Base-by-base conservation (phyloP, 2,329 filamentous ascomycete genomes). In the Calonectria pseudoreteaudii region DNA sequence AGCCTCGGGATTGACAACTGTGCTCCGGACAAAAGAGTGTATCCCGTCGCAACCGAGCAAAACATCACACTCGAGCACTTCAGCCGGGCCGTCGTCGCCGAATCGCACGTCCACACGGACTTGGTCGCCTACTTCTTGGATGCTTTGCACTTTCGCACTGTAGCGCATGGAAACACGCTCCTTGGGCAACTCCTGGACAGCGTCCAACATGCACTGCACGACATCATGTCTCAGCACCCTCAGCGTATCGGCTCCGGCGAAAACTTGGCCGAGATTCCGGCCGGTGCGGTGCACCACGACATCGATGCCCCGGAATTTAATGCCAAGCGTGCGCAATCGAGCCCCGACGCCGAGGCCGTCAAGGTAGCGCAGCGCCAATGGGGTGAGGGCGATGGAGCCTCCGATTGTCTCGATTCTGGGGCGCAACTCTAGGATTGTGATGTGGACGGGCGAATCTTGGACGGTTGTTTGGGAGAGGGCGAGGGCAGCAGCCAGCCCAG, bases 401-500 rank as follows among this genome's bases (percentile, higher is more conserved):
- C 86, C 82, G 75, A 87, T 86, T 0, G 86, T 86, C 16, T 86
- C 85, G 4, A 87, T 85, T 41, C 82, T 78, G 2, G 85, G 82
- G 1, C 88, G 86, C 56, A 88, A 84, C 77, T 90, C 88, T 76
- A 86, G 88, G 71, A 90, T 83, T 50, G 85, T 86, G 77, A 89
- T 71, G 67, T 58, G 75, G 14, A 78, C 31, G 7, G 71, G 66
- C 7, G 71, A 36, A 4, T 71, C 85, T 31, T 80, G 56, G 31
- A 86, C 84, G 9, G 80, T 73, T 78, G 85, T 86, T 73, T 87
- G 86, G 47, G 84, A 85, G 66, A 89, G 83, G 16, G 88, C 83
- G 53, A 90, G 82, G 23, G 89, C 88, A 53, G 87, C 86, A 20
- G 87, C 83, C 34, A 90, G 84, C 47, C 89, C 89, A 23, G 88